These are phyloP conservation scores for Colletotrichum plurivorum DNA, from an alignment of 2,329 filamentous ascomycete genomes.

Conservation along the genomic window DNA sequence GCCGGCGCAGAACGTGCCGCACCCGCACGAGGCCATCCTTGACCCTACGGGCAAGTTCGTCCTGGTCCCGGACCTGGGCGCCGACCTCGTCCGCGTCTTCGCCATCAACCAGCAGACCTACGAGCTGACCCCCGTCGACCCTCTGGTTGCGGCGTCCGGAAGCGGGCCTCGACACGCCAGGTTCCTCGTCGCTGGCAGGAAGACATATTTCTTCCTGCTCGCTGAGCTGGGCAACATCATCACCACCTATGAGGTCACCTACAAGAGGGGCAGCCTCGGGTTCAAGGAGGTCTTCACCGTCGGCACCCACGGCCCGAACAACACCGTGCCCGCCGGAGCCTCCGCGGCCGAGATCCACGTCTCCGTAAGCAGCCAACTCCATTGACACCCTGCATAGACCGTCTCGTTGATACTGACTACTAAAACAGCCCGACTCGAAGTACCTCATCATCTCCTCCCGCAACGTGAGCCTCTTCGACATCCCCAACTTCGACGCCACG, in stretches of 20 bases:
- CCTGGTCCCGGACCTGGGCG: conserved; percentile 36
- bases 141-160: conserved; percentile 32
- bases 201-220: conserved; percentile 71
- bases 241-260: conserved; percentile 68
- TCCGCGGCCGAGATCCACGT: conserved; percentile 69
- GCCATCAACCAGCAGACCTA: conserved; percentile 32
- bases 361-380: conserved; percentile 61
- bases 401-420: not conserved
- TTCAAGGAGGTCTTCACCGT: conserved; percentile 63
- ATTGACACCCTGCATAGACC: too few relatives aligned
- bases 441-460: conserved; percentile 79
- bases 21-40: conserved; percentile 39
- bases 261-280: conserved; percentile 57
- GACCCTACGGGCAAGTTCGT: conserved; percentile 40
- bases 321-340: conserved; percentile 56
- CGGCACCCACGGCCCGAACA: conserved; percentile 62
- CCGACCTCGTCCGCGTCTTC: conserved; percentile 38
- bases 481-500: conserved; percentile 57
- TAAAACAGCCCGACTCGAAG: conserved; percentile 65
- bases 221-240: conserved; percentile 72
- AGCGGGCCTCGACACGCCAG: conserved; percentile 59
- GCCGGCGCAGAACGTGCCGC: conserved; percentile 36
- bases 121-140: conserved; percentile 25
- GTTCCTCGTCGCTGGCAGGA: conserved; percentile 57
- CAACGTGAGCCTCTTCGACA: conserved; percentile 67